phyloP scores from a whole-genome alignment of 805 yeast species.

The Wickerhamia fluorescens region DNA sequence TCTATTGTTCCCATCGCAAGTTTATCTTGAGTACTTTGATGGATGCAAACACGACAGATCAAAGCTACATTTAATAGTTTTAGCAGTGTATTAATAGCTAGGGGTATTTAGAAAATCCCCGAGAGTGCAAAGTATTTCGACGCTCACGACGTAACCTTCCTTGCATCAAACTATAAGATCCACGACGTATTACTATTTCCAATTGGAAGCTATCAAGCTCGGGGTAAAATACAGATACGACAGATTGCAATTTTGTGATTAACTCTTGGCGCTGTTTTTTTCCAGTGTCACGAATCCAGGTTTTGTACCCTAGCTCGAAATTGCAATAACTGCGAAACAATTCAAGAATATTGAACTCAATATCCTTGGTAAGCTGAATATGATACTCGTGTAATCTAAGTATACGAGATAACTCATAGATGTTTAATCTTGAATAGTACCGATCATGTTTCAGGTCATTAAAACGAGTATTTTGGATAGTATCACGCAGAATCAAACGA shows the following conservation, averaged over 20 bases:
- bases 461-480: too few relatives aligned
- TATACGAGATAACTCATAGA: slow-evolving; percentile 47
- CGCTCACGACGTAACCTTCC: slow-evolving; percentile 65
- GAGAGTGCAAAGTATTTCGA: slow-evolving; percentile 3
- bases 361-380: slow-evolving; percentile 46
- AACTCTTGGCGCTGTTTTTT: slow-evolving; percentile 42
- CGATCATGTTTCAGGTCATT: slow-evolving; percentile 5
- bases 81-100: too few relatives aligned
- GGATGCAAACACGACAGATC: too few relatives aligned
- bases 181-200: slow-evolving; percentile 73
- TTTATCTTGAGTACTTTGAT: too few relatives aligned
- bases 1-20: too few relatives aligned
- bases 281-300: slow-evolving; percentile 80
- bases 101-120: too few relatives aligned
- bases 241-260: slow-evolving; percentile 40
- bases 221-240: slow-evolving; percentile 41
- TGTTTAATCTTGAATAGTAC: slow-evolving; percentile 51
- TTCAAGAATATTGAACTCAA: slow-evolving; percentile 47
- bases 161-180: slow-evolving; percentile 76
- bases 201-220: slow-evolving; percentile 47
- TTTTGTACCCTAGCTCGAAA: slow-evolving; percentile 67
- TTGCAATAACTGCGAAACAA: slow-evolving; percentile 53
- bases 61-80: too few relatives aligned
- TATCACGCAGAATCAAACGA: too few relatives aligned
- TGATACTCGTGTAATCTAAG: slow-evolving; percentile 39